Conservation (phyloP, 2,329 filamentous ascomycete species). For the Ascochyta clinopodiicola region DNA sequence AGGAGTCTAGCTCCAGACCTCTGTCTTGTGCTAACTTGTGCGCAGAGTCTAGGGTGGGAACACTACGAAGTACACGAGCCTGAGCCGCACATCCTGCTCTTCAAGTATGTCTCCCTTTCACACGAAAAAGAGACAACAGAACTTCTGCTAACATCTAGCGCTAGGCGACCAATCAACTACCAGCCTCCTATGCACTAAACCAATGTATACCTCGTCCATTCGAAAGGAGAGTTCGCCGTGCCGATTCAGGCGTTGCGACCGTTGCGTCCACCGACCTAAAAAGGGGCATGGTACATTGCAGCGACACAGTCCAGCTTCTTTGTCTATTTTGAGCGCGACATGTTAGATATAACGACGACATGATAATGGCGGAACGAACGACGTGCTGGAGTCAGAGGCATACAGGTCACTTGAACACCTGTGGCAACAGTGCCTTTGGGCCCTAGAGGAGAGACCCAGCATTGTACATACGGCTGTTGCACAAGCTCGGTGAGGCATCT, state of each 20-base stretch:
- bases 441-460: slow-evolving; percentile 25
- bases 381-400: slow-evolving; percentile 25
- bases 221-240: slow-evolving; percentile 11
- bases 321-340: slow-evolving; percentile 44
- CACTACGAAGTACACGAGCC: slow-evolving; percentile 99
- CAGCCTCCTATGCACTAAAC: slow-evolving; percentile 66
- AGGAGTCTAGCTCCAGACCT: neutral
- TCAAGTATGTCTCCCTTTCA: slow-evolving; percentile 74
- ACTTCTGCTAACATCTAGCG: slow-evolving; percentile 13
- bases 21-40: slow-evolving; percentile 17
- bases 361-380: slow-evolving; percentile 45
- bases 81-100: slow-evolving; percentile 96
- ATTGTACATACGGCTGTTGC: slow-evolving; percentile 42
- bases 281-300: slow-evolving; percentile 22
- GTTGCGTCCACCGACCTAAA: slow-evolving; percentile 19
- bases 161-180: slow-evolving; percentile 83
- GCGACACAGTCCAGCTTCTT: slow-evolving; percentile 33
- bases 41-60: slow-evolving; percentile 95
- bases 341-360: slow-evolving; percentile 47
- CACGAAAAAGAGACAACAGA: neutral
- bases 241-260: slow-evolving; percentile 17
- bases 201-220: slow-evolving; percentile 7
- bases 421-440: slow-evolving; percentile 23
- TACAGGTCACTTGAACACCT: slow-evolving; percentile 30
- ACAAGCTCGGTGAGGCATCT: slow-evolving; percentile 23